Percentiles rank a stretch among this genome's conserved stretches.
Conservation (phyloP, 2,329 filamentous ascomycete species). For the Sporothrix inflata region DNA sequence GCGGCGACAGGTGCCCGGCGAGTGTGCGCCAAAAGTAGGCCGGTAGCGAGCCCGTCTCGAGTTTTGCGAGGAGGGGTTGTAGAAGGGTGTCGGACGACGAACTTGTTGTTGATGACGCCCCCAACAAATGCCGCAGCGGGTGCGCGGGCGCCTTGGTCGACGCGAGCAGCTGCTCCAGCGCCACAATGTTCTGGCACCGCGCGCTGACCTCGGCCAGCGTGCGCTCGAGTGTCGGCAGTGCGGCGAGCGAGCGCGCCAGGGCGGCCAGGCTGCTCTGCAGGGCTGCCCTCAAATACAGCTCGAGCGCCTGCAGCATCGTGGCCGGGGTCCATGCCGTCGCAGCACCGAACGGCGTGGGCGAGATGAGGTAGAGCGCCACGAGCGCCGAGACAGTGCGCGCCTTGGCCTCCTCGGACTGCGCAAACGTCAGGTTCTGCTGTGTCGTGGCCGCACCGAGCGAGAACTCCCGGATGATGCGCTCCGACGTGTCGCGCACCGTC, state of each 20-base stretch:
- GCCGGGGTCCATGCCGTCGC: constrained; percentile 60
- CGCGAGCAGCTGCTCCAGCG: constrained; percentile 77
- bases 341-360: constrained; percentile 58
- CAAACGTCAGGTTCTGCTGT: constrained; percentile 53
- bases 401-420: constrained; percentile 74
- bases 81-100: constrained; percentile 58
- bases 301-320: constrained; percentile 74
- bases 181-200: constrained; percentile 89
- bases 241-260: constrained; percentile 74
- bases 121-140: constrained; percentile 55
- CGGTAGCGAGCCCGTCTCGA: constrained; percentile 85
- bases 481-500: constrained; percentile 70
- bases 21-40: constrained; percentile 94
- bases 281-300: constrained; percentile 79
- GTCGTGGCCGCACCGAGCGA: constrained; percentile 62
- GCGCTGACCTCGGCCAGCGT: constrained; percentile 80
- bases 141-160: constrained; percentile 69
- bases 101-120: constrained; percentile 28
- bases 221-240: constrained; percentile 79
- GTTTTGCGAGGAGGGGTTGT: constrained; percentile 70
- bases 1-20: constrained; percentile 72
- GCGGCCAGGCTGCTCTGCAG: constrained; percentile 77
- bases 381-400: constrained; percentile 74
- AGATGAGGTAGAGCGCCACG: constrained; percentile 78
- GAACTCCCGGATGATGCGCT: constrained; percentile 83